Base-by-base conservation (phyloP, 345 rosid genomes). In the Camelina hispida region DNA sequence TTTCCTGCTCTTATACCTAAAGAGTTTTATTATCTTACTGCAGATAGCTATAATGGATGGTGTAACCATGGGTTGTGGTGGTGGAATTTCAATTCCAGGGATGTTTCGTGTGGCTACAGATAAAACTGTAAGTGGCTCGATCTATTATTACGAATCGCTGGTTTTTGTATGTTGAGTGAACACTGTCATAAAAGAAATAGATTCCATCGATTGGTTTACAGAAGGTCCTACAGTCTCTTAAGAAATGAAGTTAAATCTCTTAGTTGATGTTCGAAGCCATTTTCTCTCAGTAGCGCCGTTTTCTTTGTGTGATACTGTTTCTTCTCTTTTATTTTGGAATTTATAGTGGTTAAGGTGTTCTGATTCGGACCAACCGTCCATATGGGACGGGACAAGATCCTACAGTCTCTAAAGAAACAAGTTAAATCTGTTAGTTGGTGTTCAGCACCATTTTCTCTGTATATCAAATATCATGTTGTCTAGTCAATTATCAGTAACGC, bases 21-120 rank as follows among this genome's bases (percentile, higher is more conserved):
- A 47, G 56, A 46, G 12, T 56, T 73, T 52, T 32, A 9, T 52
- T 32, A 9, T 34, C 35, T 15, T 52, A 48, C 30, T 83, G 30
- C 84, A 92, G 97, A 90, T 95, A 46, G 97, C 97, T 63, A 80
- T 95, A 67, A 71, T 92, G 83, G 91, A 90, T 61, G 93, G 94
- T 38, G 67, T 85, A 73, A 82, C 91, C 10, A 81, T 89, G 90
- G 99, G 90, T 47, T 85, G 97, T 73, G 93, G 91, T 17, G 90
- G 84, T 68, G 90, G 97, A 80, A 80, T 95, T 74, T 84, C 97
- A 9, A 63, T 83, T 44, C 93, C 89, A 22, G 91, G 91, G 81
- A 95, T 88, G 96, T 92, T 89, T 69, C 84, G 85, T 25, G 73
- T 90, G 48, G 94, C 84, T 57, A 95, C 94, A 20, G 86, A 92